Base-by-base conservation (phyloP, 2,329 filamentous ascomycete genomes). In the Rugonectria rugulosa region DNA sequence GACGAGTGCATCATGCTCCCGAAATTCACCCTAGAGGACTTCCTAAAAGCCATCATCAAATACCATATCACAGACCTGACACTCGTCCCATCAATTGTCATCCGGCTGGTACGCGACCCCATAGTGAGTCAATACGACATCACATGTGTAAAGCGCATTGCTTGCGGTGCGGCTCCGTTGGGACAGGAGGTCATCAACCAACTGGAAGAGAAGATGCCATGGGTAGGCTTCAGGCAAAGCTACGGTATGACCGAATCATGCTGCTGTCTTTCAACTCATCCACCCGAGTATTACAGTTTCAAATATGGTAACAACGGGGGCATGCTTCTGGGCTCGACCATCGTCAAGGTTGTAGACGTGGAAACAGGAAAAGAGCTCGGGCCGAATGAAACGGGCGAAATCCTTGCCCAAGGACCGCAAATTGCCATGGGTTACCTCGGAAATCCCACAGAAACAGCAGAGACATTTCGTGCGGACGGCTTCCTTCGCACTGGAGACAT, bases 201-300 rank as follows among this genome's bases (percentile, higher is more conserved):
- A 20, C 73, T 88, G 12, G 71, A 82, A 53, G 74, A 77, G 56
- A 80, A 79, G 42, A 88, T 87, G 63, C 86, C 85, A 0, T 72
- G 78, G 1, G 84, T 81, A 0, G 84, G 83, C 0, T 86, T 88
- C 70, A 85, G 85, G 62, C 86, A 88, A 65, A 85, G 84, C 2
- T 89, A 88, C 63, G 87, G 87, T 23, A 88, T 89, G 85, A 89
- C 87, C 0, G 87, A 88, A 68, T 82, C 78, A 1, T 88, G 84
- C 67, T 79, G 76, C 2, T 88, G 84, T 60, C 86, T 89, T 58
- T 87, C 85, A 0, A 78, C 82, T 0, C 85, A 88, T 49, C 83
- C 86, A 5, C 80, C 80, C 0, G 75, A 78, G 1, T 78, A 80
- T 42, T 84, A 82, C 56, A 75, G 75, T 11, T 89, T 83, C 72